Percentiles rank a stretch among this genome's conserved stretches.
These are phyloP conservation scores for Pholiota adiposa DNA, from an alignment of 1,284 basidiomycete species.

Conservation along the genomic window DNA sequence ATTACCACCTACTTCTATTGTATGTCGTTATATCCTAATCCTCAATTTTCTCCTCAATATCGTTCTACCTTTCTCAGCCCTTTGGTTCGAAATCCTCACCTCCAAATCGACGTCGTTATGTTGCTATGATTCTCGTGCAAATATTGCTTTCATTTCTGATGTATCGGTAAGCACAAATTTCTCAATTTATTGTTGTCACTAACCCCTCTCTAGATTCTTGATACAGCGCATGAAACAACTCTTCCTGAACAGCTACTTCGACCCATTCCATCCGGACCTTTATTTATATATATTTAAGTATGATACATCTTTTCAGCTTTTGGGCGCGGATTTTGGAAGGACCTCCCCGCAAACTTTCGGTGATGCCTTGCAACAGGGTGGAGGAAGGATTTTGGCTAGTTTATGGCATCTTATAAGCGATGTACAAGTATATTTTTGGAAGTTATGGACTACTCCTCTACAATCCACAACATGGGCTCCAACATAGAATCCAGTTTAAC, in stretches of 20 bases:
- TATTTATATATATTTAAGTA: slow-evolving; percentile 56
- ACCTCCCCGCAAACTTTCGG: slow-evolving; percentile 1
- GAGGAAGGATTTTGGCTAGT: slow-evolving; percentile 23
- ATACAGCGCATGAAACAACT: slow-evolving; percentile 33
- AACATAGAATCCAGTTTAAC: slow-evolving; percentile 31
- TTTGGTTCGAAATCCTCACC: not conserved
- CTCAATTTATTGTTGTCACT: slow-evolving; percentile 9
- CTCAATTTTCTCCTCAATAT: not conserved
- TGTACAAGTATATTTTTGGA: slow-evolving; percentile 33
- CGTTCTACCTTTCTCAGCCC: not conserved
- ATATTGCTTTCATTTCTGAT: slow-evolving; percentile 37
- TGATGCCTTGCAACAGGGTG: slow-evolving; percentile 23
- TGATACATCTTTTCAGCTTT: slow-evolving; percentile 35
- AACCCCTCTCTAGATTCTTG: slow-evolving; percentile 33
- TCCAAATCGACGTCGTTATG: slow-evolving; percentile 29
- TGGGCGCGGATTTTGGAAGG: slow-evolving; percentile 9
- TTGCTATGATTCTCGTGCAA: slow-evolving; percentile 34
- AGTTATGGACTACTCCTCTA: slow-evolving; percentile 29
- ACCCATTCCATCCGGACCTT: slow-evolving; percentile 73
- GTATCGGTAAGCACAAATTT: slow-evolving; percentile 38
- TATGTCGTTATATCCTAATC: slow-evolving; percentile 4
- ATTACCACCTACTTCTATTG: not conserved
- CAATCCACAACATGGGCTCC: slow-evolving; percentile 35
- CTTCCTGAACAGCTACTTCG: slow-evolving; percentile 60
- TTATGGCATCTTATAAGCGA: slow-evolving; percentile 28